A percentile compares a stretch with the other conserved stretches of the same genome.
Conservation (phyloP, 257 asterid species). For the Catharanthus roseus region DNA sequence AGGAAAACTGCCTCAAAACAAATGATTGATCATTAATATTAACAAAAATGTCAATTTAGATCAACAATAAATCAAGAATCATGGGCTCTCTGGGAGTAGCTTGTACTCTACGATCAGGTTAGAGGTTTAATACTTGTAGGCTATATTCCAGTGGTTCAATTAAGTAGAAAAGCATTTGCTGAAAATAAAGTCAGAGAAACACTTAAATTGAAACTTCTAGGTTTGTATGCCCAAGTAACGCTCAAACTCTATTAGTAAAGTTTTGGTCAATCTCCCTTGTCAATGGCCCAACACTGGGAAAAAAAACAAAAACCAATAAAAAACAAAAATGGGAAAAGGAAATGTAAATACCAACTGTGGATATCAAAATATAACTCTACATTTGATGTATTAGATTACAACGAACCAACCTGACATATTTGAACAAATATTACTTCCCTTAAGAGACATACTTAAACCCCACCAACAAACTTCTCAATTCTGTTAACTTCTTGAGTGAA, state of each 20-base stretch:
- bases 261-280: not conserved
- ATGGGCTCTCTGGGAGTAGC: not conserved
- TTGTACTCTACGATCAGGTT: not conserved
- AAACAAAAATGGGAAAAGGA: too few species aligned
- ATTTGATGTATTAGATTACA: not conserved
- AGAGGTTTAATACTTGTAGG: not conserved
- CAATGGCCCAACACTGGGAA: too few species aligned
- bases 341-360: too few species aligned
- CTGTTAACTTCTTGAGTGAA: not conserved
- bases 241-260: not conserved
- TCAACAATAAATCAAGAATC: not conserved
- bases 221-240: not conserved
- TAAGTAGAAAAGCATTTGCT: not conserved
- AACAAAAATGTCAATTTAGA: not conserved
- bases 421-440: not conserved
- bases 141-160: not conserved
- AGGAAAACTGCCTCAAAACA: not conserved
- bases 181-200: not conserved
- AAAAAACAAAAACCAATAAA: too few species aligned
- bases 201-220: not conserved
- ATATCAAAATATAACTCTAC: too few species aligned
- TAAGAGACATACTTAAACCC: not conserved
- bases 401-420: not conserved
- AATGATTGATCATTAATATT: too few species aligned
- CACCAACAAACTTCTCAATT: not conserved